A percentile compares a stretch with the other conserved stretches of the same genome.
These are phyloP conservation scores for Dichomitus squalens DNA, from an alignment of 1,284 basidiomycete species.

Conservation along the genomic window DNA sequence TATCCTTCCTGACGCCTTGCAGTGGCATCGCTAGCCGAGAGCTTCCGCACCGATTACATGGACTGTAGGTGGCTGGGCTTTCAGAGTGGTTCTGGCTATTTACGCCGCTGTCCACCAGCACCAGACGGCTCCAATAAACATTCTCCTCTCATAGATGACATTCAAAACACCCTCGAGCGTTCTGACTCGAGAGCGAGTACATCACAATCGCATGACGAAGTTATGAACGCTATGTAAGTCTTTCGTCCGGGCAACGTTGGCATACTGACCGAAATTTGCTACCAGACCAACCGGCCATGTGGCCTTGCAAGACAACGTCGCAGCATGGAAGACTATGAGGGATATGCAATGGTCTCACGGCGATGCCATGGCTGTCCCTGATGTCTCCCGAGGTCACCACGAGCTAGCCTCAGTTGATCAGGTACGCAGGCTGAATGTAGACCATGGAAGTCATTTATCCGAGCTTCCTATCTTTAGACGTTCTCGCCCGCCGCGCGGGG, in stretches of 20 bases:
- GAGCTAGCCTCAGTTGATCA: conserved; percentile 26
- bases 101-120: conserved; percentile 4
- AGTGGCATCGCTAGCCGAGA: conserved; percentile 33
- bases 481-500: conserved; percentile 23
- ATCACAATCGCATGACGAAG: conserved; percentile 24
- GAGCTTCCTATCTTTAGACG: conserved; percentile 17
- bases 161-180: conserved; percentile 21
- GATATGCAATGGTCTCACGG: conserved; percentile 31
- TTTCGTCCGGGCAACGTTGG: not conserved
- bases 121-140: conserved; percentile 21
- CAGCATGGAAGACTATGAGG: conserved; percentile 30
- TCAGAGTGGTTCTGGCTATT: not conserved
- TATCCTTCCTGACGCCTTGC: conserved; percentile 1
- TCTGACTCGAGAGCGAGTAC: conserved; percentile 24
- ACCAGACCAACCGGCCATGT: conserved; percentile 24
- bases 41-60: conserved; percentile 22
- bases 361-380: conserved; percentile 25
- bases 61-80: conserved; percentile 18
- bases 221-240: conserved; percentile 24
- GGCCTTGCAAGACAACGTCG: conserved; percentile 26
- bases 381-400: conserved; percentile 23
- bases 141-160: conserved; percentile 22
- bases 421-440: conserved; percentile 16
- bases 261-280: conserved; percentile 7
- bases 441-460: not conserved